These are phyloP conservation scores for Podochytrium sp. DNA, from an alignment of 192 early-diverging fungal genomes.

Conservation along the genomic window DNA sequence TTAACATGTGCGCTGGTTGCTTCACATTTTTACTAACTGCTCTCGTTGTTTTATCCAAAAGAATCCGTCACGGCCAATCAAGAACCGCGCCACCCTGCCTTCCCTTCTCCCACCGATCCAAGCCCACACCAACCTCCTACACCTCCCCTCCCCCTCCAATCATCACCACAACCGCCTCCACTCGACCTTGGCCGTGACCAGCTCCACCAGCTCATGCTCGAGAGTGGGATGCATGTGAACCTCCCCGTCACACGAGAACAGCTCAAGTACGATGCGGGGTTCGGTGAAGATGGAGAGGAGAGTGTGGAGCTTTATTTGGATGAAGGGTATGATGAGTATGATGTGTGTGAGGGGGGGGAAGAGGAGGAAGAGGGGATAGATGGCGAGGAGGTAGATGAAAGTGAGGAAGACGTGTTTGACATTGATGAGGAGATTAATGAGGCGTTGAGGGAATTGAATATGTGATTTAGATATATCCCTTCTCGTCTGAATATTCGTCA, in stretches of 20 bases:
- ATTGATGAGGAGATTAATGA: conserved; percentile 7
- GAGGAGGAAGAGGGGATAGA: background rate
- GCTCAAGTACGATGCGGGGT: background rate
- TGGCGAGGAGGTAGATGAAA: background rate
- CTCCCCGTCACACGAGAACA: conserved; percentile 14
- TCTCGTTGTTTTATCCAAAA: no score
- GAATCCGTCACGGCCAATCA: no score
- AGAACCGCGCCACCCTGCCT: no score
- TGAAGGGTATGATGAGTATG: conserved; percentile 1
- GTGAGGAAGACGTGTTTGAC: background rate
- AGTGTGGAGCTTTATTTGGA: background rate
- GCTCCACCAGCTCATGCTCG: conserved; percentile 9
- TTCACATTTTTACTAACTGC: no score
- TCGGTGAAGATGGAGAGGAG: background rate
- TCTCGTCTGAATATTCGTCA: no score
- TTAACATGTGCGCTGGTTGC: no score
- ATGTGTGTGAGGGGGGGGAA: background rate
- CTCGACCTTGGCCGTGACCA: conserved; percentile 5
- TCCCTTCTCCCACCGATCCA: no score
- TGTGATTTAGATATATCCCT: background rate
- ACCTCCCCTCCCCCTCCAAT: background rate
- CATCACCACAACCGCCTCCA: background rate
- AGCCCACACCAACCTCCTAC: background rate
- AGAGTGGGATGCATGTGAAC: conserved; percentile 3
- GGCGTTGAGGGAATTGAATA: background rate